Percentiles rank a stretch among this genome's conserved stretches.
Evolutionary conservation across 441 rosid species (phyloP).

Genomic region (Caryocar brasiliense): DNA sequence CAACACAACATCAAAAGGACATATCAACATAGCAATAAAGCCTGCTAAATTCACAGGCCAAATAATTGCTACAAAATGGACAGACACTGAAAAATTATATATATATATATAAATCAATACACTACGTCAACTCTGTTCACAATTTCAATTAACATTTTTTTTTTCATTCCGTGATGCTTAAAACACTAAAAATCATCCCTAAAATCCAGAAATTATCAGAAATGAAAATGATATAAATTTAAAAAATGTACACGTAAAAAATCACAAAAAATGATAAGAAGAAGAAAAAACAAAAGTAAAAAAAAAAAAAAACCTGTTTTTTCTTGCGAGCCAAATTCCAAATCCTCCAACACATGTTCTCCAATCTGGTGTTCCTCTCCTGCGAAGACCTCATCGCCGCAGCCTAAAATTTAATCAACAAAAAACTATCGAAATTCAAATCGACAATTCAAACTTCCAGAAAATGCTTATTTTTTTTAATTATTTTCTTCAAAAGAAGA

Average conservation of each 20-base stretch:
- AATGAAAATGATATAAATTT: neutral
- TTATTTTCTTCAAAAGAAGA: neutral
- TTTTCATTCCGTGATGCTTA: too few relatives aligned
- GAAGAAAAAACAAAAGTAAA: neutral
- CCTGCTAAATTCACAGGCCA: too few relatives aligned
- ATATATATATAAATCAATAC: too few relatives aligned
- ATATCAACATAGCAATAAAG: too few relatives aligned
- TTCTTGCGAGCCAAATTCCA: slow-evolving; percentile 95
- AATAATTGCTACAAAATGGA: too few relatives aligned
- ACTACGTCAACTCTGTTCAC: too few relatives aligned
- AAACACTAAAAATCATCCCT: neutral
- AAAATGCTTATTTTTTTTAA: too few relatives aligned
- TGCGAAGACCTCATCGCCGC: slow-evolving; percentile 82
- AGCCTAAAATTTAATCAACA: slow-evolving; percentile 35
- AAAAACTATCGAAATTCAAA: neutral
- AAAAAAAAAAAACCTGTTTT: slow-evolving; percentile 51
- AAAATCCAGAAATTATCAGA: neutral
- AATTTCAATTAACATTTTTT: too few relatives aligned
- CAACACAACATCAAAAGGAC: neutral
- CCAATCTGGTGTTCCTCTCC: slow-evolving; percentile 91
- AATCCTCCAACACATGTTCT: slow-evolving; percentile 96
- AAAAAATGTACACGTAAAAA: too few relatives aligned
- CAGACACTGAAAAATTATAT: too few relatives aligned
- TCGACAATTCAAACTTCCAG: too few relatives aligned
- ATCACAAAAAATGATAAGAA: neutral